Percentiles rank a stretch among this genome's conserved stretches.
Conservation (phyloP, 2,329 filamentous ascomycete species). For the Beauveria medogensis region DNA sequence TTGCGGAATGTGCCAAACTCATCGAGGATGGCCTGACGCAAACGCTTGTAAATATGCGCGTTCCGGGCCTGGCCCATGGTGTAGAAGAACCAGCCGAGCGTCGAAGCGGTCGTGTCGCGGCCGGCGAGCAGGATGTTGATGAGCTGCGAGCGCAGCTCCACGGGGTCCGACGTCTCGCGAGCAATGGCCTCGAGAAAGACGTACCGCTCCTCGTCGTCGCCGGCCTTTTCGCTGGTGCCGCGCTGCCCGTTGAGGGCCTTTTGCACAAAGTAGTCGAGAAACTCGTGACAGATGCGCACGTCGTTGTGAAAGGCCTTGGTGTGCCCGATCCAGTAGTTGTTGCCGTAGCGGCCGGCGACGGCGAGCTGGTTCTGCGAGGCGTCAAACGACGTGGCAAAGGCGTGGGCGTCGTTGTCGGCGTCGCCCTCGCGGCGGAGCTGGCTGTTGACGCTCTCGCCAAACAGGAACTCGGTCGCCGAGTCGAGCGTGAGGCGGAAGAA, state of each 20-base stretch:
- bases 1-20: constrained; percentile 40
- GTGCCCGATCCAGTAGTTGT: constrained; percentile 36
- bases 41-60: constrained; percentile 30
- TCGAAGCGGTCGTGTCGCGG: constrained; percentile 45
- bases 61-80: constrained; percentile 29
- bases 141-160: constrained; percentile 22
- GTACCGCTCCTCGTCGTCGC: constrained; percentile 17
- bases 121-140: constrained; percentile 39
- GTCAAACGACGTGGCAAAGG: constrained; percentile 27
- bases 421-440: constrained; percentile 19
- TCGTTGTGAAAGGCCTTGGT: constrained; percentile 54
- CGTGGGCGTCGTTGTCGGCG: constrained; percentile 12
- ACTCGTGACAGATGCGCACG: constrained; percentile 57
- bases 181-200: constrained; percentile 25
- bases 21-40: constrained; percentile 32
- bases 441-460: constrained; percentile 46
- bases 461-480: constrained; percentile 48
- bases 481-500: constrained; percentile 43
- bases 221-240: constrained; percentile 17
- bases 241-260: constrained; percentile 31
- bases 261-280: constrained; percentile 61
- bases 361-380: constrained; percentile 34
- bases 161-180: constrained; percentile 23
- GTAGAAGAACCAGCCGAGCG: constrained; percentile 41
- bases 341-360: constrained; percentile 42